Percentiles rank a stretch among this genome's conserved stretches.
These are phyloP conservation scores for Xylaria sp. DNA, from an alignment of 2,329 filamentous ascomycete species.

Conservation along the genomic window DNA sequence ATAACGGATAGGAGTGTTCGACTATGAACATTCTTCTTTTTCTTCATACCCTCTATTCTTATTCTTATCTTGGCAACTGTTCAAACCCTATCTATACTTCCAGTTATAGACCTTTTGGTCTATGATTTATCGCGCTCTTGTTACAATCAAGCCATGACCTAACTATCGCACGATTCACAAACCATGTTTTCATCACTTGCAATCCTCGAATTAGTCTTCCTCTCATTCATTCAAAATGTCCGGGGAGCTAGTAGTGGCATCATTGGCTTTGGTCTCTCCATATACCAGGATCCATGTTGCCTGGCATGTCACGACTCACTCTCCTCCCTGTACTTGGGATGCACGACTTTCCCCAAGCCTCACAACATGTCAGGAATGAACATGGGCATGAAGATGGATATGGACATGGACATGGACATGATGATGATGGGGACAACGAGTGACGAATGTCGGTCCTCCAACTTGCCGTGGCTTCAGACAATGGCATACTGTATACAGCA, in stretches of 20 bases:
- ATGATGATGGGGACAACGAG: slow-evolving; percentile 36
- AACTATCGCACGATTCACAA: background rate
- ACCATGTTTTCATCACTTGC: slow-evolving; percentile 21
- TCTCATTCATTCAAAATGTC: slow-evolving; percentile 12
- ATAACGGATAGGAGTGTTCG: slow-evolving; percentile 2
- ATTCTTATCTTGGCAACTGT: background rate
- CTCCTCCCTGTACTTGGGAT: slow-evolving; percentile 44
- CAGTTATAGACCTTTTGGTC: background rate
- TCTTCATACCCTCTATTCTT: background rate
- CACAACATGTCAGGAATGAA: slow-evolving; percentile 24
- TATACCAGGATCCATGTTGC: slow-evolving; percentile 47
- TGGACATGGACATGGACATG: slow-evolving; percentile 42
- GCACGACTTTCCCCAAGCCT: slow-evolving; percentile 42
- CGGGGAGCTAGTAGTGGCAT: slow-evolving; percentile 39
- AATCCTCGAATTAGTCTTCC: background rate
- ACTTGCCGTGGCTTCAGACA: slow-evolving; percentile 39
- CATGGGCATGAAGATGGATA: slow-evolving; percentile 40
- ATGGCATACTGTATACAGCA: slow-evolving; percentile 42
- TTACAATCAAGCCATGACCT: background rate
- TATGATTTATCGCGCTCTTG: background rate
- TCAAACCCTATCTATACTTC: background rate
- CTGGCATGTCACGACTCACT: slow-evolving; percentile 46
- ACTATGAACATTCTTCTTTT: background rate
- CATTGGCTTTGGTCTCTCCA: slow-evolving; percentile 47
- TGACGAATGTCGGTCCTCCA: slow-evolving; percentile 37